Evolutionary conservation across 306 rosid species (phyloP), one percentile per base, ranked within the genome.

Genomic region (Ceratonia siliqua): DNA sequence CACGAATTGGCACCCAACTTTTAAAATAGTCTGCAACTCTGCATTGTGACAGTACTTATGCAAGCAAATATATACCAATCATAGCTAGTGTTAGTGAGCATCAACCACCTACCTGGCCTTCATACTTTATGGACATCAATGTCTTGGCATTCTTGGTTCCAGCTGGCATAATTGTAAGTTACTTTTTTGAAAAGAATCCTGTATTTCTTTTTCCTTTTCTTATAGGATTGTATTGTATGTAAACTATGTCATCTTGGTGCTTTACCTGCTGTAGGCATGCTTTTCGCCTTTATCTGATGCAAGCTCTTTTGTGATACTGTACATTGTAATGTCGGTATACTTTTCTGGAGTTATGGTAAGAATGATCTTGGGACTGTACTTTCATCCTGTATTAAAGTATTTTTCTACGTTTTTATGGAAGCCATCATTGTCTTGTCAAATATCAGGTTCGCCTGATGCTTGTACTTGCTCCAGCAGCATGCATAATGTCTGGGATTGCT

Each of bases 31-130:
- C 46, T 77, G 78, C 61, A 42, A 76, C 21, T 33, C 67, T 18
- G 30, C 24, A 14, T 20, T 84, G 35, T 57, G 46, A 58, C 98
- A 95, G 99, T 72, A 95, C 99, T 52, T 95, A 95, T 86, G 99
- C 99, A 65, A 95, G 99, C 97, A 95, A 95, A 89, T 95, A 95
- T 83, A 95, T 95, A 62, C 99, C 99, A 36, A 95, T 95, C 86
- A 95, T 95, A 83, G 99, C 99, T 79, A 95, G 99, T 78, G 99
- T 95, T 80, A 95, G 99, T 73, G 99, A 95, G 91, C 99, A 95
- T 81, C 99, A 95, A 79, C 99, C 99, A 0, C 99, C 99, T 62
- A 95, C 99, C 45, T 95, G 99, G 99, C 99, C 99, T 83, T 95
- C 99, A 50, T 95, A 95, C 89, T 95, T 95, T 73, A 95, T 95